A percentile compares a stretch with the other conserved stretches of the same genome.
These are phyloP conservation scores for Heimioporus retisporus DNA, from an alignment of 1,284 basidiomycete genomes.

Conservation along the genomic window DNA sequence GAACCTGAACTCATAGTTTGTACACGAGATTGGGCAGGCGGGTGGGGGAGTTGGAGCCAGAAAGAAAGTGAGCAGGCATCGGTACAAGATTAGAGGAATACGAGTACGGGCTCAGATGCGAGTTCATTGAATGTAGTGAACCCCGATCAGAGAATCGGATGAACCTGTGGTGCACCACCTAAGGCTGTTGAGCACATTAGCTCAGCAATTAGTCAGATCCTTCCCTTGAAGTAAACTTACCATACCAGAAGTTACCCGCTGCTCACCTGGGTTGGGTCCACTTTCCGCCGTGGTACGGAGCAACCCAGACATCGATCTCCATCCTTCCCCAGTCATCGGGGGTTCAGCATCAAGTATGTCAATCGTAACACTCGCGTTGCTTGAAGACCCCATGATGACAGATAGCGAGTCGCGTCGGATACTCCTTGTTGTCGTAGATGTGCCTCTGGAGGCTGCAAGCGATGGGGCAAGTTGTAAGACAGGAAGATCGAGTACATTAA, in stretches of 20 bases:
- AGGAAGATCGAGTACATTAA: slow-evolving; percentile 72
- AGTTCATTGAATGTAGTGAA: slow-evolving; percentile 70
- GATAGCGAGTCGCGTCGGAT: slow-evolving; percentile 55
- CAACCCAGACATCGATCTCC: slow-evolving; percentile 61
- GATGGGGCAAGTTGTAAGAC: slow-evolving; percentile 62
- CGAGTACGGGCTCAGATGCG: slow-evolving; percentile 58
- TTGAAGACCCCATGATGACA: slow-evolving; percentile 46
- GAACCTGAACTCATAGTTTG: slow-evolving; percentile 53
- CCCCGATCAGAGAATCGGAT: slow-evolving; percentile 62
- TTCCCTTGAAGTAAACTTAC: slow-evolving; percentile 49
- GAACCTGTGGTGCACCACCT: slow-evolving; percentile 55
- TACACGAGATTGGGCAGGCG: slow-evolving; percentile 50
- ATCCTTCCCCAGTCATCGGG: slow-evolving; percentile 63
- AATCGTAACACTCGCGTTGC: slow-evolving; percentile 50
- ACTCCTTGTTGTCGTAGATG: slow-evolving; percentile 38
- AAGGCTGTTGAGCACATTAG: slow-evolving; percentile 40
- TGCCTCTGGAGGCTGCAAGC: slow-evolving; percentile 53
- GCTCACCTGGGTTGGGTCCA: slow-evolving; percentile 42
- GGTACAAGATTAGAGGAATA: slow-evolving; percentile 61
- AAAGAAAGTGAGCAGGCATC: slow-evolving; percentile 47
- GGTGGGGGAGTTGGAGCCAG: slow-evolving; percentile 58
- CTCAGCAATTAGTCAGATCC: slow-evolving; percentile 25
- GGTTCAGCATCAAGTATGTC: slow-evolving; percentile 75
- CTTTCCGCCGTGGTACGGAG: slow-evolving; percentile 31
- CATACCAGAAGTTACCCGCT: slow-evolving; percentile 68